Evolutionary conservation across 306 rosid genomes (phyloP).

Genomic region (Glycine latifolia): DNA sequence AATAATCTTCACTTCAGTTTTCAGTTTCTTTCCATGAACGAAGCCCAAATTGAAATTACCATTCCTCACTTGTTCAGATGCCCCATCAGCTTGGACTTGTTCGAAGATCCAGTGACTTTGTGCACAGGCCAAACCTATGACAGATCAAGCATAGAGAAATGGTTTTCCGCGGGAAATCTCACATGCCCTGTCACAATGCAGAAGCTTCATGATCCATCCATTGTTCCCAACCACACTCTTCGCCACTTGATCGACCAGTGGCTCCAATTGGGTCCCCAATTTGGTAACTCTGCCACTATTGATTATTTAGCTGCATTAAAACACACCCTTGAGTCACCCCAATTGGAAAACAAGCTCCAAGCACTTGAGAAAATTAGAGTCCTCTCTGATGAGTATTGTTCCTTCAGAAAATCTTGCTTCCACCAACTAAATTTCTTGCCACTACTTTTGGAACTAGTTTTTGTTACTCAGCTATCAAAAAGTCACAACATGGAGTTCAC

Average conservation of each 20-base stretch:
- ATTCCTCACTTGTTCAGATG: constrained; percentile 84
- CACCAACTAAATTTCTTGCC: constrained; percentile 71
- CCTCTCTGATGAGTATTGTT: constrained; percentile 61
- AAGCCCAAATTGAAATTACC: constrained; percentile 61
- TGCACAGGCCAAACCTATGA: constrained; percentile 95
- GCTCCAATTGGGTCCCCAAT: constrained; percentile 64
- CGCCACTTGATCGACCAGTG: constrained; percentile 79
- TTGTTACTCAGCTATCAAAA: constrained; percentile 51
- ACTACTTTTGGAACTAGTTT: constrained; percentile 67
- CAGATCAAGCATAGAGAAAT: constrained; percentile 82
- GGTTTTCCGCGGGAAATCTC: constrained; percentile 85
- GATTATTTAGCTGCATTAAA: constrained; percentile 63
- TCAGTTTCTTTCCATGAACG: constrained; percentile 57
- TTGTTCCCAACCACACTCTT: constrained; percentile 90
- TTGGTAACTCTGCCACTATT: constrained; percentile 48
- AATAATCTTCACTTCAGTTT: constrained; percentile 7
- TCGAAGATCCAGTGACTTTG: constrained; percentile 88
- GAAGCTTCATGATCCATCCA: constrained; percentile 80
- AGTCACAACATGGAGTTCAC: constrained; percentile 45
- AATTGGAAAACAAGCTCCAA: constrained; percentile 58
- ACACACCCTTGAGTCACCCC: constrained; percentile 58
- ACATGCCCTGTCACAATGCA: constrained; percentile 98
- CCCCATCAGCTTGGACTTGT: constrained; percentile 90
- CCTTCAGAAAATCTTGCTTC: constrained; percentile 60
- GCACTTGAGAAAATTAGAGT: constrained; percentile 60